Percentiles rank a stretch among this genome's conserved stretches.
Conservation (phyloP, 1,139 yeast genomes). For the Candida sp. region DNA sequence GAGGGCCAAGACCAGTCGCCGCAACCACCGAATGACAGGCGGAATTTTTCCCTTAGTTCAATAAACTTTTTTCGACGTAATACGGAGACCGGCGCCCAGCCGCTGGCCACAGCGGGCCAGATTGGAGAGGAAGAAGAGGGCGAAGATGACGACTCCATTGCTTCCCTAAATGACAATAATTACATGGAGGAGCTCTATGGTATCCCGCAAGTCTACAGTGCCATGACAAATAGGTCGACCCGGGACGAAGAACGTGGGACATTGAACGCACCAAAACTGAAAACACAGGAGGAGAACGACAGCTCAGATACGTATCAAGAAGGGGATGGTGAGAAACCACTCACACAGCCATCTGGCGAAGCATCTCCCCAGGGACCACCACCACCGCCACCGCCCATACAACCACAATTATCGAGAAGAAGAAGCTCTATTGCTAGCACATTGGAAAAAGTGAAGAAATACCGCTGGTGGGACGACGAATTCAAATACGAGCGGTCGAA, state of each 20-base stretch:
- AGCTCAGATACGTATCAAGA: background rate
- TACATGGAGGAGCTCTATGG: slow-evolving; percentile 17
- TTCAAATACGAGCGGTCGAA: slow-evolving; percentile 21
- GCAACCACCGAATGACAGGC: background rate
- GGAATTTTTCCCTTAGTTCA: background rate
- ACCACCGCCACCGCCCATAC: slow-evolving; percentile 6
- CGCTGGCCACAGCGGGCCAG: no score
- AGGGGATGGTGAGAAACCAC: background rate
- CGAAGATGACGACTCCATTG: slow-evolving; percentile 7
- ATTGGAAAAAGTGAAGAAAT: slow-evolving; percentile 19
- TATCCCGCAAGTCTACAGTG: slow-evolving; percentile 10
- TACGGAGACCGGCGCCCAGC: background rate
- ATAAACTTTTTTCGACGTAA: background rate
- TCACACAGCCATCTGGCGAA: slow-evolving; percentile 12
- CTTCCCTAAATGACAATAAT: background rate
- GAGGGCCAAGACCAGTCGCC: background rate
- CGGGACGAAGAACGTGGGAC: slow-evolving; percentile 12
- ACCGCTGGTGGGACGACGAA: slow-evolving; percentile 34
- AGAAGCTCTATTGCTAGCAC: slow-evolving; percentile 27
- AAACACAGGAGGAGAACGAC: background rate
- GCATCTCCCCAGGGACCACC: background rate
- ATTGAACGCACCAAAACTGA: background rate
- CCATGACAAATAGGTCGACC: slow-evolving; percentile 1
- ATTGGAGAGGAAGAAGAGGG: slow-evolving; percentile 1
- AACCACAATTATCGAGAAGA: slow-evolving; percentile 20